A percentile compares a stretch with the other conserved stretches of the same genome.
phyloP scores from a whole-genome alignment of 1,139 yeast genomes.

The Lodderomyces pseudojiufengensis region DNA sequence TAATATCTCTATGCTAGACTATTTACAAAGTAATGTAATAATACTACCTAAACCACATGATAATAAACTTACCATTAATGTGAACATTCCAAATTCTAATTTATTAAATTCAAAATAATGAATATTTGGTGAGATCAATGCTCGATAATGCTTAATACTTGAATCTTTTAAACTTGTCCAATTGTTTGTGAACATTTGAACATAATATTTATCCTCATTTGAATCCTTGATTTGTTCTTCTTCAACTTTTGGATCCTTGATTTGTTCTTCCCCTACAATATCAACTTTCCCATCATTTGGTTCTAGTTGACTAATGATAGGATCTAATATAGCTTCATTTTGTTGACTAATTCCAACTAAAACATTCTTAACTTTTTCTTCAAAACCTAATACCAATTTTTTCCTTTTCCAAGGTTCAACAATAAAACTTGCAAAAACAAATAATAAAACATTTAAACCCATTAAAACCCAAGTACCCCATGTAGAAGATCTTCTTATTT shows the following conservation, averaged over 20 bases:
- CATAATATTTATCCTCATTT: not conserved
- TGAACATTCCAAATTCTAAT: slow-evolving; percentile 22
- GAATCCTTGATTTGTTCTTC: not conserved
- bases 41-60: slow-evolving; percentile 25
- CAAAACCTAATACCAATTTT: slow-evolving; percentile 77
- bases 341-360: slow-evolving; percentile 31
- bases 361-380: slow-evolving; percentile 64
- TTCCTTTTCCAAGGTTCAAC: slow-evolving; percentile 94
- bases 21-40: slow-evolving; percentile 14
- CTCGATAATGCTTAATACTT: slow-evolving; percentile 15
- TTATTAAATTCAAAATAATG: slow-evolving; percentile 21
- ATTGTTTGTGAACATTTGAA: slow-evolving; percentile 7
- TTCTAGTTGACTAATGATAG: slow-evolving; percentile 13
- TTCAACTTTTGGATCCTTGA: slow-evolving; percentile 1
- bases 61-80: slow-evolving; percentile 16
- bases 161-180: slow-evolving; percentile 19
- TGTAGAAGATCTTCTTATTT: slow-evolving; percentile 87
- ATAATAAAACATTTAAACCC: slow-evolving; percentile 79
- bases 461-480: slow-evolving; percentile 94
- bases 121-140: slow-evolving; percentile 19
- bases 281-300: slow-evolving; percentile 8
- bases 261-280: not conserved
- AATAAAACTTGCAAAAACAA: slow-evolving; percentile 75
- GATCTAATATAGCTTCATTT: slow-evolving; percentile 11
- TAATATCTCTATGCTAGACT: slow-evolving; percentile 3